Base-by-base conservation (phyloP, 2,329 filamentous ascomycete species). In the Penicillium sp. region DNA sequence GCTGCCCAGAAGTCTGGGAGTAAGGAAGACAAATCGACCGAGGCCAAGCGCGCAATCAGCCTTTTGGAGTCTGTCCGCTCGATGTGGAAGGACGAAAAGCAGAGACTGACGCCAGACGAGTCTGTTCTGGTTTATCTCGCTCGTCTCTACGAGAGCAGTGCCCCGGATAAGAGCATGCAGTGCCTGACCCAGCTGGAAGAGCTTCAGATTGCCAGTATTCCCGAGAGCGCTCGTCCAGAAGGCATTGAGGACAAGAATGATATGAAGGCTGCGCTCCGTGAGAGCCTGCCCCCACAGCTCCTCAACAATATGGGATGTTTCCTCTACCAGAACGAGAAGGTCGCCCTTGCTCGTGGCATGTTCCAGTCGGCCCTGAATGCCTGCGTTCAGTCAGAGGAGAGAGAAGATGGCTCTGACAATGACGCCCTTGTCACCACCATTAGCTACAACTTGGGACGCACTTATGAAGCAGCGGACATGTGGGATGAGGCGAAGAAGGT, bases 291-390 rank as follows among this genome's bases (percentile, higher is more conserved):
- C 1, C 93, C 93, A 3, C 90, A 95, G 64, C 78, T 97, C 2
- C 79, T 98, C 38, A 98, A 97, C 77, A 98, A 98, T 67, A 95
- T 97, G 66, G 93, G 89, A 4, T 96, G 91, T 70, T 97, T 97
- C 72, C 83, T 95, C 59, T 96, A 89, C 59, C 90, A 95, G 66
- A 80, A 84, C 2, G 90, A 95, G 61, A 90, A 89, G 65, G 84
- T 87, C 55, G 82, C 86, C 18, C 78, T 83, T 53, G 91, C 93
- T 20, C 86, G 88, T 57, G 86, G 92, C 44, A 81, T 95, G 72
- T 98, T 97, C 66, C 89, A 98, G 68, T 84, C 88, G n/a, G 93
- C 91, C 0, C 75, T 98, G 46, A 87, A 86, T 55, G 89, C 92
- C 13, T 96, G 91, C 65, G 84, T 95, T 60, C 87, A 87, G 60